These are phyloP conservation scores for Bruguiera parviflora DNA, from an alignment of 345 rosid species.

Conservation along the genomic window DNA sequence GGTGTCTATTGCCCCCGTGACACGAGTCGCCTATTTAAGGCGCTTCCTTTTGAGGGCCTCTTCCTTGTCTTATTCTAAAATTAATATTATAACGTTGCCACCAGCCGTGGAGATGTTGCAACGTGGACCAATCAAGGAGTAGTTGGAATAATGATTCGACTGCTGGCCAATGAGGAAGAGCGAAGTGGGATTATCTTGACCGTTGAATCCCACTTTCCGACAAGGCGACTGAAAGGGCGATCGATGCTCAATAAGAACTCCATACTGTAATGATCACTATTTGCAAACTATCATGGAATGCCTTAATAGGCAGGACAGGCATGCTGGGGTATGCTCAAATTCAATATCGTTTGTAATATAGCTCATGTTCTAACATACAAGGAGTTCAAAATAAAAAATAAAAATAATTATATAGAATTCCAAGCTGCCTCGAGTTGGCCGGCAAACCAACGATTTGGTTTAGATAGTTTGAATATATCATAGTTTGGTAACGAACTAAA, in stretches of 20 bases:
- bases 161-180: slow-evolving; percentile 31
- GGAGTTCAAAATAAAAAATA: too few relatives aligned
- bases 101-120: slow-evolving; percentile 28
- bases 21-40: slow-evolving; percentile 70
- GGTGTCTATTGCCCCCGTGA: slow-evolving; percentile 60
- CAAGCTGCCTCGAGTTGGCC: too few relatives aligned
- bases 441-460: too few relatives aligned
- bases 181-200: slow-evolving; percentile 32
- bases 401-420: too few relatives aligned
- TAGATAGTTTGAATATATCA: too few relatives aligned
- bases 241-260: neutral
- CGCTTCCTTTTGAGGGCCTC: slow-evolving; percentile 8
- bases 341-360: too few relatives aligned
- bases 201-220: slow-evolving; percentile 39
- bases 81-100: slow-evolving; percentile 1
- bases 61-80: neutral
- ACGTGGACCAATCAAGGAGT: slow-evolving; percentile 52
- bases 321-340: too few relatives aligned
- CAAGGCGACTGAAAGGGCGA: slow-evolving; percentile 20
- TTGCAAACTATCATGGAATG: too few relatives aligned
- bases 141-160: slow-evolving; percentile 37
- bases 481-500: too few relatives aligned
- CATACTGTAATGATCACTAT: too few relatives aligned
- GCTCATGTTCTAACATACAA: too few relatives aligned
- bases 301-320: too few relatives aligned